A percentile compares a stretch with the other conserved stretches of the same genome.
These are phyloP conservation scores for Torulaspora quercuum DNA, from an alignment of 805 yeast species.

Conservation along the genomic window DNA sequence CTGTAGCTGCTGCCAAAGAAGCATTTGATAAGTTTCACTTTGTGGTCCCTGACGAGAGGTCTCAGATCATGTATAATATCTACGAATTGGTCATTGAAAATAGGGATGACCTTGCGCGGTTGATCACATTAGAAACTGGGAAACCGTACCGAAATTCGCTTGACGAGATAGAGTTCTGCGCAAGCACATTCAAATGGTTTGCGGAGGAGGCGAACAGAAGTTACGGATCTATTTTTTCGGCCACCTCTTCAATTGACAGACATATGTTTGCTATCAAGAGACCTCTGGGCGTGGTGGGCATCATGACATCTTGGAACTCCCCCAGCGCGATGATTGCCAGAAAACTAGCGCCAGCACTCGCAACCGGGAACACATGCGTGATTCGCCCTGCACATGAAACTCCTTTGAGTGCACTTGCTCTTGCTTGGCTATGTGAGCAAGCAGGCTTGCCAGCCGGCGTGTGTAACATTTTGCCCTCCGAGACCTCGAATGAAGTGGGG, in stretches of 20 bases:
- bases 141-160: slow-evolving; percentile 68
- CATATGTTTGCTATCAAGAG: slow-evolving; percentile 66
- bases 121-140: slow-evolving; percentile 88
- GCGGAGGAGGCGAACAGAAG: slow-evolving; percentile 79
- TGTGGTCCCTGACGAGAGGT: slow-evolving; percentile 67
- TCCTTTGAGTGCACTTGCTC: slow-evolving; percentile 73
- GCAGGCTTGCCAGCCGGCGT: slow-evolving; percentile 84
- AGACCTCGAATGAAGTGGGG: slow-evolving; percentile 66
- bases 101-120: slow-evolving; percentile 67
- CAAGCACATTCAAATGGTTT: slow-evolving; percentile 72
- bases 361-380: slow-evolving; percentile 80
- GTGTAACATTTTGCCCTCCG: slow-evolving; percentile 72
- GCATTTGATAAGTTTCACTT: slow-evolving; percentile 68
- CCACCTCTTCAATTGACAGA: slow-evolving; percentile 56
- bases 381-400: slow-evolving; percentile 86
- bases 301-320: slow-evolving; percentile 90
- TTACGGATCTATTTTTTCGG: slow-evolving; percentile 53
- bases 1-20: slow-evolving; percentile 77
- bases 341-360: slow-evolving; percentile 82
- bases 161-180: slow-evolving; percentile 71
- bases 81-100: slow-evolving; percentile 76
- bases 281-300: slow-evolving; percentile 85
- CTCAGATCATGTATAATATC: slow-evolving; percentile 57
- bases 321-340: slow-evolving; percentile 84
- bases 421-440: slow-evolving; percentile 58